Evolutionary conservation across 208 protist species (phyloP), one percentile per base, ranked within the genome.

Genomic region (Hexamita inflata): DNA sequence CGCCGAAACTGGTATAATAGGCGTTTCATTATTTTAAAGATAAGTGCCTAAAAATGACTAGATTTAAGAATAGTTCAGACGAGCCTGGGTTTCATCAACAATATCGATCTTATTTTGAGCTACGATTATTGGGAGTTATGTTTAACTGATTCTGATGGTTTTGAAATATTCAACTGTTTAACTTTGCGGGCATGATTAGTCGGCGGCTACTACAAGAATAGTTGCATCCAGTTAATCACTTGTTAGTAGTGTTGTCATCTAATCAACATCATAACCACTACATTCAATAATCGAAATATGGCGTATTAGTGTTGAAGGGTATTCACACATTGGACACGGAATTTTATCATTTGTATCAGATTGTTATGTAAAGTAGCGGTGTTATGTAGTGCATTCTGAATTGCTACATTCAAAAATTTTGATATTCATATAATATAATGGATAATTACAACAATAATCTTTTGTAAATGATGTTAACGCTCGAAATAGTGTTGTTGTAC

Each of bases 21-120:
- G 70, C 34, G 74, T 1, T 9, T 40, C 32, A 28, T 77, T 24
- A 28, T 45, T 42, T 4, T 15, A 35, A 24, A 38, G 34, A 15
- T 74, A 74, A 11, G 32, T n/a, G 42, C 66, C 59, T 15, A 82
- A 1, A 66, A 59, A 82, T 24, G 70, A 57, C 7, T n/a, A 1
- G 39, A 82, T 80, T 58, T 82, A 41, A 7, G 80, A 35, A 57
- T 42, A 53, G 83, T 99, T 94, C 60, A 93, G 90, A 0, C 57
- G 29, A 38, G 82, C 85, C 19, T 81, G 82, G 11, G 83, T 82
- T 80, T 98, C 87, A 58, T 92, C 91, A 30, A 99, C 89, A 7
- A 99, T 86, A 86, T 99, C 97, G 78, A 99, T 98, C 86, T 99
- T 99, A 85, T 99, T 99, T 86, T 99, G 97, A n/a, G 98, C 77